phyloP scores from a whole-genome alignment of 345 rosid genomes.

The Murraya paniculata region DNA sequence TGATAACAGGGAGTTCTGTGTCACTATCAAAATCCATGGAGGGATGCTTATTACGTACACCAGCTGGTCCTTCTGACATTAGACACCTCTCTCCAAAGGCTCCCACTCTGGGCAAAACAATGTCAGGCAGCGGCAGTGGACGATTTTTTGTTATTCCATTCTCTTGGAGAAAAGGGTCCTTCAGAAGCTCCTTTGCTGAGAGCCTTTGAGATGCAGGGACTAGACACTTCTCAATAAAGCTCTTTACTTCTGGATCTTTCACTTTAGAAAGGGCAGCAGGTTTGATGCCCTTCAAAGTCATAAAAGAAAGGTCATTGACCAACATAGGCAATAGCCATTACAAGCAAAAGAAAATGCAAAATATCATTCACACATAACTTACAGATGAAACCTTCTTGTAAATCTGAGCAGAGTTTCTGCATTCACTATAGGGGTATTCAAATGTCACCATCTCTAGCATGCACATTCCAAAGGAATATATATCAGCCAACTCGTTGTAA shows the following conservation, averaged over 20 bases:
- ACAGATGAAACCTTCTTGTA: slow-evolving; percentile 87
- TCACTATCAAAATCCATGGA: slow-evolving; percentile 62
- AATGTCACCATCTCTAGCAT: slow-evolving; percentile 86
- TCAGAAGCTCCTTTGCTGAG: slow-evolving; percentile 74
- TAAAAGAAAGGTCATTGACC: slow-evolving; percentile 13
- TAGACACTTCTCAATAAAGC: slow-evolving; percentile 83
- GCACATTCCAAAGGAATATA: slow-evolving; percentile 88
- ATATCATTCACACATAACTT: slow-evolving; percentile 24
- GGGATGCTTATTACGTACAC: slow-evolving; percentile 32
- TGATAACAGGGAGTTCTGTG: slow-evolving; percentile 52
- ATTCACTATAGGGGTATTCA: slow-evolving; percentile 80
- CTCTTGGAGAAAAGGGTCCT: slow-evolving; percentile 68
- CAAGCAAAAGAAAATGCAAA: slow-evolving; percentile 10
- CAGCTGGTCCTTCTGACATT: slow-evolving; percentile 74
- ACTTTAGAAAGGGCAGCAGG: slow-evolving; percentile 79
- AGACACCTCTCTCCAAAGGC: slow-evolving; percentile 71
- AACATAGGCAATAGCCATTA: neutral
- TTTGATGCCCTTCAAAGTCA: slow-evolving; percentile 62
- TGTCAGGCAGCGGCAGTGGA: slow-evolving; percentile 60
- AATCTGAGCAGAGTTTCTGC: slow-evolving; percentile 82
- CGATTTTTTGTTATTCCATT: slow-evolving; percentile 44
- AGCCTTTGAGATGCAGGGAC: slow-evolving; percentile 73
- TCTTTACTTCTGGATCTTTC: slow-evolving; percentile 62
- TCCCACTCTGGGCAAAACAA: slow-evolving; percentile 60
- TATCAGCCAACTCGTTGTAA: slow-evolving; percentile 77